phyloP scores from a whole-genome alignment of 2,329 filamentous ascomycete species.

The Fonsecaea pedrosoi region DNA sequence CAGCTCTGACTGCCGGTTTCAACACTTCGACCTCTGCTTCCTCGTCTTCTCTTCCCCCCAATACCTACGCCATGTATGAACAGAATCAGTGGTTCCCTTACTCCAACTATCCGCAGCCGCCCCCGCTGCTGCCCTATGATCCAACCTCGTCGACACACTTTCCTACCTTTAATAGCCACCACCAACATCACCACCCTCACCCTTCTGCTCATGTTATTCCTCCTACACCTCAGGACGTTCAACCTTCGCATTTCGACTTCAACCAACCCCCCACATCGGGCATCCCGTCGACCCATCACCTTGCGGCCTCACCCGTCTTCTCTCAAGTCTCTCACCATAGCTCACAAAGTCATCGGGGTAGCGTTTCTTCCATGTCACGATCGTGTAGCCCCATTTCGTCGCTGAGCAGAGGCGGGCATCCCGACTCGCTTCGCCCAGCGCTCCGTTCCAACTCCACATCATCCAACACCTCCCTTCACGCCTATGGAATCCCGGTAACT shows the following conservation, averaged over 20 bases:
- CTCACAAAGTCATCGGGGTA: constrained; percentile 30
- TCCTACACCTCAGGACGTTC: constrained; percentile 37
- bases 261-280: constrained; percentile 26
- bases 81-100: constrained; percentile 36
- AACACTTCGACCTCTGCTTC: constrained; percentile 22
- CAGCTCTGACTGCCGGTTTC: constrained; percentile 28
- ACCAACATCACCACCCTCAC: constrained; percentile 9
- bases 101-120: constrained; percentile 32
- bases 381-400: constrained; percentile 36
- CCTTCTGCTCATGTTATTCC: constrained; percentile 36
- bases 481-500: constrained; percentile 39
- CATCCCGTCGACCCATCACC: constrained; percentile 28
- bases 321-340: constrained; percentile 33
- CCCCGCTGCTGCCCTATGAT: constrained; percentile 34
- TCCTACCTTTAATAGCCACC: constrained; percentile 14
- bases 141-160: constrained; percentile 25
- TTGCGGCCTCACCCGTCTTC: constrained; percentile 35
- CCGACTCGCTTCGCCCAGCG: constrained; percentile 23
- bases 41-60: constrained; percentile 12
- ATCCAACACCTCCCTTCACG: constrained; percentile 38
- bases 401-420: constrained; percentile 18
- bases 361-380: constrained; percentile 37
- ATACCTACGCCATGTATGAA: constrained; percentile 36
- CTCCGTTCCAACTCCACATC: constrained; percentile 36
- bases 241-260: constrained; percentile 36